These are phyloP conservation scores for Gentiana macrophylla DNA, from an alignment of 257 asterid genomes.

Conservation along the genomic window DNA sequence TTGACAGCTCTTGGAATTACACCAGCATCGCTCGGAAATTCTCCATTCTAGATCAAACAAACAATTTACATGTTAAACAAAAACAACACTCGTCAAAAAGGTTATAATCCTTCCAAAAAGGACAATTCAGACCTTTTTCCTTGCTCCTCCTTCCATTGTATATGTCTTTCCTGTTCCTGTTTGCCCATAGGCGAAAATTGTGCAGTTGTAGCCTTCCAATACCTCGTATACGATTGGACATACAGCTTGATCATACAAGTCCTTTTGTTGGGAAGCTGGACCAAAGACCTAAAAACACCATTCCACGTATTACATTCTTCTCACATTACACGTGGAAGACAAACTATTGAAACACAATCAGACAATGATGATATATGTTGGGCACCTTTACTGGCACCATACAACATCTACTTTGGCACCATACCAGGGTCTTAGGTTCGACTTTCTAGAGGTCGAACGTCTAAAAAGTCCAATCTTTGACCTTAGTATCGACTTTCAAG, in stretches of 20 bases:
- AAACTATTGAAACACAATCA: too few relatives aligned
- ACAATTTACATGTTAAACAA: constrained; percentile 7
- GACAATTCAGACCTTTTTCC: constrained; percentile 29
- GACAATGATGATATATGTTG: too few relatives aligned
- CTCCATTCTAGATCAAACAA: constrained; percentile 51
- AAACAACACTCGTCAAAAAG: neutral
- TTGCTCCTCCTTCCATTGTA: constrained; percentile 57
- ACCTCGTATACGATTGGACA: constrained; percentile 38
- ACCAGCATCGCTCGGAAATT: constrained; percentile 86
- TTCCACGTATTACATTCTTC: neutral
- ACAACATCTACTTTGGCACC: too few relatives aligned
- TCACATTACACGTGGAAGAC: neutral
- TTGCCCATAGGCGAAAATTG: constrained; percentile 55
- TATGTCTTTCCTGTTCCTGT: constrained; percentile 56
- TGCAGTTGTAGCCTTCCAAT: constrained; percentile 50
- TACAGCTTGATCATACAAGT: constrained; percentile 39
- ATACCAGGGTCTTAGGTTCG: too few relatives aligned
- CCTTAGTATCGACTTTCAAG: neutral
- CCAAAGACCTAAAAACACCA: constrained; percentile 40
- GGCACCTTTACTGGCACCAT: too few relatives aligned
- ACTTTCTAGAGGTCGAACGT: too few relatives aligned
- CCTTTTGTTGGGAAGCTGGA: constrained; percentile 33
- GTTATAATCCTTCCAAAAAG: neutral
- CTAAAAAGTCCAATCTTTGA: neutral
- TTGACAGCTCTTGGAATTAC: constrained; percentile 92